Evolutionary conservation across 129 eudicot genomes (phyloP).

Genomic region (Tanacetum coccineum): DNA sequence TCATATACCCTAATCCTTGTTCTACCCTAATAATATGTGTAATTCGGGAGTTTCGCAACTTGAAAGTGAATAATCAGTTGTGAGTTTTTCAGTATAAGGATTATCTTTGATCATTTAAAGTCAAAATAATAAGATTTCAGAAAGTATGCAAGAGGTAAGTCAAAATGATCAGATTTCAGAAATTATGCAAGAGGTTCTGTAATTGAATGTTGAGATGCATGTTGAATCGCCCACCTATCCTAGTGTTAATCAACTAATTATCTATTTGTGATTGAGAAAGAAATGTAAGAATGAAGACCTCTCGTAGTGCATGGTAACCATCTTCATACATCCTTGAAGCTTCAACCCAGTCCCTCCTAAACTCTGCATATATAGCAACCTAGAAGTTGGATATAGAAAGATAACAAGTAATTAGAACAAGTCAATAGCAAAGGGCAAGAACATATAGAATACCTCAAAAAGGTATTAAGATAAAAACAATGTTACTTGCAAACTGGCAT

Average conservation of each 20-base stretch:
- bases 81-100: no score
- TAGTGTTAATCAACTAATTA: conserved; percentile 2
- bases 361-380: conserved; percentile 99
- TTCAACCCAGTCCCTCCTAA: conserved; percentile 94
- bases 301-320: conserved; percentile 86
- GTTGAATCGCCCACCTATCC: background rate
- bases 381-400: conserved; percentile 43
- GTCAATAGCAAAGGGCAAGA: background rate
- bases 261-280: background rate
- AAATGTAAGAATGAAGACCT: conserved; percentile 42
- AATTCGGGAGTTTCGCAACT: no score
- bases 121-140: background rate
- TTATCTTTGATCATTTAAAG: background rate
- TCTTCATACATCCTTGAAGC: conserved; percentile 87
- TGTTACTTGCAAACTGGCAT: conserved; percentile 11
- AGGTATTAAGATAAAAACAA: background rate
- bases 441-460: background rate
- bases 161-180: background rate
- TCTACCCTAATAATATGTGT: no score
- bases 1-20: no score
- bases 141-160: background rate
- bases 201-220: background rate
- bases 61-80: no score
- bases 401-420: conserved; percentile 19
- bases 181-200: background rate